Percentiles rank a stretch among this genome's conserved stretches.
Evolutionary conservation across 129 eudicot species (phyloP).

Genomic region (Flaveria robusta): DNA sequence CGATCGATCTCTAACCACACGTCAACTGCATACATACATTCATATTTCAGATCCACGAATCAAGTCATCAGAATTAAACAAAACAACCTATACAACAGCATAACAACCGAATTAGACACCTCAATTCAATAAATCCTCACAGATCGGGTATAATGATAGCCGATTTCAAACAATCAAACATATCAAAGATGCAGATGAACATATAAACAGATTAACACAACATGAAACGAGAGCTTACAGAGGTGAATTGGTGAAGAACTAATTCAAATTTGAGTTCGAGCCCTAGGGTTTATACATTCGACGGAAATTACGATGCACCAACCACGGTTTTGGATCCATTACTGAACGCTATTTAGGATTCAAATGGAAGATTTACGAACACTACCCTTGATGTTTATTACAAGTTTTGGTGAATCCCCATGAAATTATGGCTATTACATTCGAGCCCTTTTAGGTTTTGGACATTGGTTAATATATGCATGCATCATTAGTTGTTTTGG

Average conservation of each 20-base stretch:
- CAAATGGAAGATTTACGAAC: slow-evolving; percentile 10
- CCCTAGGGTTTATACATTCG: slow-evolving; percentile 27
- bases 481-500: too few species aligned
- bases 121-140: slow-evolving; percentile 9
- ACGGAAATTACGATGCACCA: slow-evolving; percentile 8
- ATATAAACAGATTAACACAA: not conserved
- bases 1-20: slow-evolving; percentile 23
- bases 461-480: too few species aligned
- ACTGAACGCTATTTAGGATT: slow-evolving; percentile 32
- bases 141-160: slow-evolving; percentile 25
- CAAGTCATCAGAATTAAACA: not conserved
- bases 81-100: slow-evolving; percentile 16
- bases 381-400: slow-evolving; percentile 14
- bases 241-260: slow-evolving; percentile 4
- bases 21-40: slow-evolving; percentile 5
- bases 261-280: slow-evolving; percentile 16
- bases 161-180: slow-evolving; percentile 6
- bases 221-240: slow-evolving; percentile 28
- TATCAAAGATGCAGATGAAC: not conserved
- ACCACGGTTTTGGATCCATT: slow-evolving; percentile 16
- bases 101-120: not conserved
- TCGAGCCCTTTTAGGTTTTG: not conserved
- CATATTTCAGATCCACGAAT: slow-evolving; percentile 22
- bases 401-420: not conserved
- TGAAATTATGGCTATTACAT: not conserved